Percentiles rank a stretch among this genome's conserved stretches.
Evolutionary conservation across 495 filamentous ascomycete genomes (phyloP).

Genomic region (Podospora fimiseda): DNA sequence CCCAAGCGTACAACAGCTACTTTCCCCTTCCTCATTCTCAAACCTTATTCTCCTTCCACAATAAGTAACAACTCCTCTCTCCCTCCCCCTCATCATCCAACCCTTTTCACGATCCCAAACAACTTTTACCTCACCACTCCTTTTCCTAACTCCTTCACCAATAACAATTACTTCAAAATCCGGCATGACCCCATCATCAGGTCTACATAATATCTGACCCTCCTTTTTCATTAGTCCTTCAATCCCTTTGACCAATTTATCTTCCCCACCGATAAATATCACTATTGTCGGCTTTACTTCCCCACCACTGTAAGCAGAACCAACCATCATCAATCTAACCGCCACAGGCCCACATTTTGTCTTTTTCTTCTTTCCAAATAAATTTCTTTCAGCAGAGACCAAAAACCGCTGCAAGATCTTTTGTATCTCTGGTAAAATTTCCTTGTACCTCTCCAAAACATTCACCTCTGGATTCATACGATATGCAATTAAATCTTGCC

Average conservation of each 20-base stretch:
- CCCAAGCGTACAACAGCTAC: slow-evolving; percentile 9
- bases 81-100: not conserved
- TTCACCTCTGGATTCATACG: not conserved
- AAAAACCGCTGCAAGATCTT: not conserved
- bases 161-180: slow-evolving; percentile 10
- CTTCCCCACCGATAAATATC: slow-evolving; percentile 5
- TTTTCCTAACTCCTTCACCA: slow-evolving; percentile 4
- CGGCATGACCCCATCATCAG: slow-evolving; percentile 10
- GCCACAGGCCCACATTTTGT: not conserved
- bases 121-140: slow-evolving; percentile 3
- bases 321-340: slow-evolving; percentile 8
- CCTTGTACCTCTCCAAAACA: not conserved
- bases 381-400: not conserved
- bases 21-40: not conserved
- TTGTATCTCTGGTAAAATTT: slow-evolving; percentile 5
- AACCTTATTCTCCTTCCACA: slow-evolving; percentile 10
- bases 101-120: slow-evolving; percentile 5
- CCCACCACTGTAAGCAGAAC: not conserved
- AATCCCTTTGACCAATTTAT: not conserved
- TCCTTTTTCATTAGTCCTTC: not conserved
- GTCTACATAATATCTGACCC: slow-evolving; percentile 10
- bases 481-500: not conserved
- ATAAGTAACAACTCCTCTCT: slow-evolving; percentile 5
- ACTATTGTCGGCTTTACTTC: slow-evolving; percentile 8
- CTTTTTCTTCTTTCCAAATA: not conserved